phyloP scores from a whole-genome alignment of 2,329 filamentous ascomycete species.

The Pseudocercospora cruenta region DNA sequence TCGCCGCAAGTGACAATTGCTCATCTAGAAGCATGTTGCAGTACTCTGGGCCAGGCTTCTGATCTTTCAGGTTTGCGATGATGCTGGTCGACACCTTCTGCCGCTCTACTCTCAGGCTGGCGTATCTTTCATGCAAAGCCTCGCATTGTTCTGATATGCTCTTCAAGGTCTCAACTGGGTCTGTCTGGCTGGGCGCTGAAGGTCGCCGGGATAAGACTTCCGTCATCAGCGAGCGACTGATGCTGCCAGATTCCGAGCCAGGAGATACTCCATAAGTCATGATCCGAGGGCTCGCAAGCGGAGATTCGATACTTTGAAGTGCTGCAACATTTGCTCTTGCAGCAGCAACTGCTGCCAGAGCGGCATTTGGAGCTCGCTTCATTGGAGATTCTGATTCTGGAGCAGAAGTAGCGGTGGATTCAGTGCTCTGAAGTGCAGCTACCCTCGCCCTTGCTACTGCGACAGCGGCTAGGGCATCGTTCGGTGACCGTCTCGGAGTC shows the following conservation, averaged over 20 bases:
- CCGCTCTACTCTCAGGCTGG: slow-evolving; percentile 35
- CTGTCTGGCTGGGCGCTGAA: slow-evolving; percentile 7
- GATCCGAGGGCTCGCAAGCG: slow-evolving; percentile 4
- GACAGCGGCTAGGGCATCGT: background rate
- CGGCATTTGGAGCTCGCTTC: background rate
- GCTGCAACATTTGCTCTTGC: slow-evolving; percentile 30
- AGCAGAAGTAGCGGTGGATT: background rate
- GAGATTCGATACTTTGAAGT: slow-evolving; percentile 16
- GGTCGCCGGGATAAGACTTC: slow-evolving; percentile 15
- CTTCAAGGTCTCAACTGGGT: slow-evolving; percentile 22
- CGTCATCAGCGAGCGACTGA: slow-evolving; percentile 14
- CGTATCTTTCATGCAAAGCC: slow-evolving; percentile 34
- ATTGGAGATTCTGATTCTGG: slow-evolving; percentile 7
- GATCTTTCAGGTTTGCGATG: slow-evolving; percentile 30
- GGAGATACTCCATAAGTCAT: slow-evolving; percentile 7
- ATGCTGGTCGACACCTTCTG: slow-evolving; percentile 34
- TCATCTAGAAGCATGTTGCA: slow-evolving; percentile 36
- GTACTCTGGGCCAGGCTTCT: slow-evolving; percentile 31
- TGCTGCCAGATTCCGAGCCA: slow-evolving; percentile 12
- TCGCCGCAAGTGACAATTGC: slow-evolving; percentile 36
- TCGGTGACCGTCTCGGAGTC: background rate
- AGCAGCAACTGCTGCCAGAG: slow-evolving; percentile 20
- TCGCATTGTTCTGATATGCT: slow-evolving; percentile 33
- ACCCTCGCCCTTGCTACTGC: slow-evolving; percentile 6
- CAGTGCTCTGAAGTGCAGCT: background rate